Percentiles rank a stretch among this genome's conserved stretches.
These are phyloP conservation scores for Trametes polyzona DNA, from an alignment of 1,284 basidiomycete species.

Conservation along the genomic window DNA sequence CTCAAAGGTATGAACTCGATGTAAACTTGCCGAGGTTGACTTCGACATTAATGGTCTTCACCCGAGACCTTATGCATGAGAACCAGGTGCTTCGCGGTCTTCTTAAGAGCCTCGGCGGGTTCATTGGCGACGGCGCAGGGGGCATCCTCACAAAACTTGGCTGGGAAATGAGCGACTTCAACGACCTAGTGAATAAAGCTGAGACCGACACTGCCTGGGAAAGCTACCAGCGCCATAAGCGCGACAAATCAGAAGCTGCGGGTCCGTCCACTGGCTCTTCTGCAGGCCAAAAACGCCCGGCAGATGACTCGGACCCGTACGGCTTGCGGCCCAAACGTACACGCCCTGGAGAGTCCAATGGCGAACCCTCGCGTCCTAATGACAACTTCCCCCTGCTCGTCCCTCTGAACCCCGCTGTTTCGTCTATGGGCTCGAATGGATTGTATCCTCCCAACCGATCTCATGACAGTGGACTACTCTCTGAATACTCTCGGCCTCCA, in stretches of 20 bases:
- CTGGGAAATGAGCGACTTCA: constrained; percentile 77
- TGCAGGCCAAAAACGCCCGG: constrained; percentile 42
- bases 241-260: constrained; percentile 29
- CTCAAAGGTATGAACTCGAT: constrained; percentile 60
- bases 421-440: constrained; percentile 40
- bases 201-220: constrained; percentile 93
- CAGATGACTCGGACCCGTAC: constrained; percentile 52
- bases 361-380: constrained; percentile 41
- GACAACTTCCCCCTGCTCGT: constrained; percentile 60
- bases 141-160: constrained; percentile 80
- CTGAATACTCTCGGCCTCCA: constrained; percentile 59
- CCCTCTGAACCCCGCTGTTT: constrained; percentile 49
- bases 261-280: constrained; percentile 22
- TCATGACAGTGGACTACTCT: constrained; percentile 57
- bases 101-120: constrained; percentile 73
- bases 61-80: constrained; percentile 81
- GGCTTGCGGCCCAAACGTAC: constrained; percentile 53
- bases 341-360: constrained; percentile 45
- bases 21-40: not conserved
- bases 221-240: constrained; percentile 75
- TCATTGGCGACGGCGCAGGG: constrained; percentile 85
- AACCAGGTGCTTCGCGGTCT: constrained; percentile 83
- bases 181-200: constrained; percentile 78
- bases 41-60: constrained; percentile 19
- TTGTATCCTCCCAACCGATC: constrained; percentile 36